Conservation (phyloP, 202 grass and related monocot species). For the Musa balbisiana region DNA sequence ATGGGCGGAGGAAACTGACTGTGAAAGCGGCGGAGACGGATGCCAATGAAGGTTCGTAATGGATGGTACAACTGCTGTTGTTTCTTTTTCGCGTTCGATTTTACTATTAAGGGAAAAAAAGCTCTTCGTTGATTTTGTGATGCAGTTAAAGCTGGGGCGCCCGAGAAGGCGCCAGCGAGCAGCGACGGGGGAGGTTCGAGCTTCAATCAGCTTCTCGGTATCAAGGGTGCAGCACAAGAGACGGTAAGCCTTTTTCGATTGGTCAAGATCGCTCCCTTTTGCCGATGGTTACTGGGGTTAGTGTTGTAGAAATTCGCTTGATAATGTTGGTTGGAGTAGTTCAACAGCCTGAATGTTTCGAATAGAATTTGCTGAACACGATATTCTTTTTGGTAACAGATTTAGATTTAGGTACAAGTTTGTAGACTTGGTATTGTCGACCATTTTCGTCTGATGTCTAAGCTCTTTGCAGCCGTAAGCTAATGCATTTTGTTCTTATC, state of each 20-base stretch:
- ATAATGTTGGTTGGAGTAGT: too few relatives aligned
- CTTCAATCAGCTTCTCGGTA: conserved; percentile 95
- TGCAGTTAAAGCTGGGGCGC: conserved; percentile 43
- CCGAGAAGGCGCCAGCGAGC: conserved; percentile 46
- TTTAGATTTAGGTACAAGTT: too few relatives aligned
- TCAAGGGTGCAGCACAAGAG: conserved; percentile 84
- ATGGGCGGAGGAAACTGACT: conserved; percentile 41
- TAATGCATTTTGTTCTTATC: too few relatives aligned
- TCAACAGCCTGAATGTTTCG: too few relatives aligned
- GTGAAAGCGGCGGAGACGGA: conserved; percentile 61
- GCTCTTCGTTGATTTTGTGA: conserved; percentile 6
- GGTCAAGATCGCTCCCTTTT: neutral
- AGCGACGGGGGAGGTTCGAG: conserved; percentile 42
- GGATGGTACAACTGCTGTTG: neutral
- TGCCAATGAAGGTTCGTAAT: conserved; percentile 47
- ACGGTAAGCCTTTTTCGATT: conserved; percentile 30
- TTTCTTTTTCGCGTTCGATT: neutral
- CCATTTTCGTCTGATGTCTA: too few relatives aligned
- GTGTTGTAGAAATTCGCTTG: too few relatives aligned
- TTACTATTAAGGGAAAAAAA: neutral
- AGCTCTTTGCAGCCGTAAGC: too few relatives aligned
- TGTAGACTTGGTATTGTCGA: too few relatives aligned
- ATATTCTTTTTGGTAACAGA: too few relatives aligned
- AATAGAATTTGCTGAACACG: too few relatives aligned
- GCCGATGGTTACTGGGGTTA: neutral